Percentiles rank a stretch among this genome's conserved stretches.
These are phyloP conservation scores for Cercophora sp. DNA, from an alignment of 495 filamentous ascomycete genomes.

Conservation along the genomic window DNA sequence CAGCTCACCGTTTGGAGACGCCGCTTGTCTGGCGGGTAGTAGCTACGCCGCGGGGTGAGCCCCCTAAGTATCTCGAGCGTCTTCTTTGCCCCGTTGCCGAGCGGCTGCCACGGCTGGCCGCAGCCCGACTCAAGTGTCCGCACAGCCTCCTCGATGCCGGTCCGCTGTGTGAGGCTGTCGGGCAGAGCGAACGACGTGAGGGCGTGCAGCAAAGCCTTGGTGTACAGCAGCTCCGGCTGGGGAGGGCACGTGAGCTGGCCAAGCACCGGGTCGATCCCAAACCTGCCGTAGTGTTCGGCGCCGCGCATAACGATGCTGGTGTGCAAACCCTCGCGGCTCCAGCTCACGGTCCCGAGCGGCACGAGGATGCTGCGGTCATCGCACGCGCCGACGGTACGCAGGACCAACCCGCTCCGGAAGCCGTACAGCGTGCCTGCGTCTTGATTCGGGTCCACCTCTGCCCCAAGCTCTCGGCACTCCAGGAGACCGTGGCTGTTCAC, in stretches of 20 bases:
- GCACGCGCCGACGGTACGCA: background rate
- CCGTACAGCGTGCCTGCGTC: slow-evolving; percentile 8
- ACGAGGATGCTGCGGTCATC: slow-evolving; percentile 6
- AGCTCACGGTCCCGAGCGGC: too few relatives aligned
- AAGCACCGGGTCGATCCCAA: background rate
- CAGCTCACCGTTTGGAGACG: background rate
- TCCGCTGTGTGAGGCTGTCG: slow-evolving; percentile 4
- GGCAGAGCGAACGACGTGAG: slow-evolving; percentile 3
- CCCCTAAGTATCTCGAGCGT: background rate
- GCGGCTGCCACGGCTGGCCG: slow-evolving; percentile 1
- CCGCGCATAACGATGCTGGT: too few relatives aligned
- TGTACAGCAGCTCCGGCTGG: slow-evolving; percentile 3
- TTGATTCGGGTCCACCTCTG: slow-evolving; percentile 8
- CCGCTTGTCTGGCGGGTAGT: slow-evolving; percentile 2
- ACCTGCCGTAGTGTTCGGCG: slow-evolving; percentile 4
- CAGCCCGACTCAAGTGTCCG: background rate
- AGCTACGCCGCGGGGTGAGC: background rate
- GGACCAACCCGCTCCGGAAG: background rate
- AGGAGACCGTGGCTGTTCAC: slow-evolving; percentile 1
- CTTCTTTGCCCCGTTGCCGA: background rate
- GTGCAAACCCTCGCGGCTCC: too few relatives aligned
- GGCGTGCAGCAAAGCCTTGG: slow-evolving; percentile 5
- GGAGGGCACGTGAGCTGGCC: slow-evolving; percentile 3
- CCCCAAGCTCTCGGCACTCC: background rate
- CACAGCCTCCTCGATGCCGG: slow-evolving; percentile 5